Base-by-base conservation (phyloP, 371 early-diverging fungal species). In the Actinomucor elegans region DNA sequence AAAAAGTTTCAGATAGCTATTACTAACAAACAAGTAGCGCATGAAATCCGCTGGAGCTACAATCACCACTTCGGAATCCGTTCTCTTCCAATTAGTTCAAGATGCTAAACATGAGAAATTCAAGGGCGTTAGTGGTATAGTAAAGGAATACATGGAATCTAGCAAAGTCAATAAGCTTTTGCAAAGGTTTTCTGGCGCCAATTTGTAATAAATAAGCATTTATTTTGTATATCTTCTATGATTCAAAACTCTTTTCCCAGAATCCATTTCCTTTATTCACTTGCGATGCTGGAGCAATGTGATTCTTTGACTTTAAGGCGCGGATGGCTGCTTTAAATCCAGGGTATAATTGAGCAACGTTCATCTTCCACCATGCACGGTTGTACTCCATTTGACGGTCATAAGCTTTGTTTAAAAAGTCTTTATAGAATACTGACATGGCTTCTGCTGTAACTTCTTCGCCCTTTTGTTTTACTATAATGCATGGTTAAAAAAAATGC, bases 41-140 rank as follows among this genome's bases (percentile, higher is more conserved):
- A 77, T 94, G 83, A 67, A 72, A 37, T 63, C 73, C 12, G 89
- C 86, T 14, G 96, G 96, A 9, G 93, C 91, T 17, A 67, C 65
- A 37, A 77, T 97, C 21, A 88, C 91, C 17, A 90, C 90, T 6
- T 93, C 94, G 11, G 98, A 97, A 53, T 90, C 93, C 11, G 71
- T 93, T n/a, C 64, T 97, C 46, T 96, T 97, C 83, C 92, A 93
- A 77, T 69, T 97, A 18, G 60, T 93, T n/a, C 73, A 77, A 12
- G 95, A 96, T 67, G 80, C 95, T 14, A 77, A 75, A 32, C 73
- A 91, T 65, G 77, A 79, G 10, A 84, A 88, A 54, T 97, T 96
- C 78, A 92, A 88, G 77, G 69, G 63, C 1, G 77, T 94, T 41
- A 87, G 87, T 48, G 68, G 64, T 20, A 64, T 97, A 27, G 85